phyloP scores from a whole-genome alignment of 495 filamentous ascomycete species.

The Parmelia sp. region DNA sequence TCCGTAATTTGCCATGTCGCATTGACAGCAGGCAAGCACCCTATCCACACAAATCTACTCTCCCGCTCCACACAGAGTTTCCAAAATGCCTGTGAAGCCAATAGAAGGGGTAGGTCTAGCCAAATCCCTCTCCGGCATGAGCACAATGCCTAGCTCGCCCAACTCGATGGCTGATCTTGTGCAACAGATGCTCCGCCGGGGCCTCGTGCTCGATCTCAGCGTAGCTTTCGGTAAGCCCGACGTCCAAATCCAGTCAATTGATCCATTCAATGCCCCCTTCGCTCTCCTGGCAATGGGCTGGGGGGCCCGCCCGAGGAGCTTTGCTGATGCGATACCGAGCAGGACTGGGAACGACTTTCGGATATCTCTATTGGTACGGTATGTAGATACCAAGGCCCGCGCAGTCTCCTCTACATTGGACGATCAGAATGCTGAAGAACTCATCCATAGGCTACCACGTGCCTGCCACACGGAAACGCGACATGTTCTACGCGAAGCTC shows the following conservation, averaged over 20 bases:
- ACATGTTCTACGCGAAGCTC: slow-evolving; percentile 68
- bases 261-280: slow-evolving; percentile 5
- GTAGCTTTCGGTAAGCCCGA: slow-evolving; percentile 59
- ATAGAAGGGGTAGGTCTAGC: slow-evolving; percentile 47
- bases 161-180: slow-evolving; percentile 27
- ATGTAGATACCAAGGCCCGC: slow-evolving; percentile 35
- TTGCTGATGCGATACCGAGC: slow-evolving; percentile 8
- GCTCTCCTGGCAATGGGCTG: background rate
- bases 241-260: background rate
- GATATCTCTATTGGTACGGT: slow-evolving; percentile 80
- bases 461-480: slow-evolving; percentile 66
- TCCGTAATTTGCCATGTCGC: background rate
- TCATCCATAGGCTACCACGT: slow-evolving; percentile 61
- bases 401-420: no score
- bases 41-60: background rate
- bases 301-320: background rate
- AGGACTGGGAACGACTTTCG: slow-evolving; percentile 65
- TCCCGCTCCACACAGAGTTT: no score
- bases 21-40: background rate
- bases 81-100: slow-evolving; percentile 46
- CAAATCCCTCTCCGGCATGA: background rate
- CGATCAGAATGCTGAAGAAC: background rate
- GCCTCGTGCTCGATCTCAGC: slow-evolving; percentile 71
- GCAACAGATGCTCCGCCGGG: slow-evolving; percentile 62
- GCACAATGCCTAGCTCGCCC: background rate